Base-by-base conservation (phyloP, 148 eudicot genomes). In the Fallopia convolvulus region DNA sequence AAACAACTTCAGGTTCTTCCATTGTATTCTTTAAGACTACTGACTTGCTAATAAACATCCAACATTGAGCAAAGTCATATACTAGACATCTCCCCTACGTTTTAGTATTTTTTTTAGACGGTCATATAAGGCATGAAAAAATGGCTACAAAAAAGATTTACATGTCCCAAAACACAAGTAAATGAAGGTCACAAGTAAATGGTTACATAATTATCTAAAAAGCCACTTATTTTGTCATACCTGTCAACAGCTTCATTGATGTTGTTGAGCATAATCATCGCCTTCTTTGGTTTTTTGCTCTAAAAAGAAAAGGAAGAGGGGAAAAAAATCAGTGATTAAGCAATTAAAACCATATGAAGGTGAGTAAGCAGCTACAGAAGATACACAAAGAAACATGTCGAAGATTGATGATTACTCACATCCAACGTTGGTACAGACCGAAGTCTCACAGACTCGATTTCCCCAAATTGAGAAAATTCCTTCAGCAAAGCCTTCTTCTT, bases 341-440 rank as follows among this genome's bases (percentile, higher is more conserved):
- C 36, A 55, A 70, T n/a, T 53, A 32, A 9, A 41, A 44, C 47
- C 47, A 44, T 32, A 50, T 72, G 49, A 44, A 44, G 32, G 30
- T 20, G 44, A 72, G 53, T 0, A 42, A 72, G 44, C 15, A 10
- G 39, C 23, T 5, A 18, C 48, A 47, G 1, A 30, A 75, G 48
- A 20, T 20, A 39, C 18, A 74, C 10, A 14, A 14, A 47, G 40
- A 26, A 61, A 61, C 30, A 9, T 6, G 30, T 8, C 13, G 20
- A 11, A 48, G 58, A 33, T 6, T 1, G 30, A 26, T 2, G 8
- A 68, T 46, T 47, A 84, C 99, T 83, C 81, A 96, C 99, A 88
- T 96, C 97, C 83, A 87, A 58, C 15, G 96, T 80, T 3, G 99
- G 99, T 46, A 96, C 85, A 36, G 98, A 96, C 30, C 93, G 94